Evolutionary conservation across 2,329 filamentous ascomycete genomes (phyloP), one percentile per base, ranked within the genome.

Genomic region (Calonectria ilicicola): DNA sequence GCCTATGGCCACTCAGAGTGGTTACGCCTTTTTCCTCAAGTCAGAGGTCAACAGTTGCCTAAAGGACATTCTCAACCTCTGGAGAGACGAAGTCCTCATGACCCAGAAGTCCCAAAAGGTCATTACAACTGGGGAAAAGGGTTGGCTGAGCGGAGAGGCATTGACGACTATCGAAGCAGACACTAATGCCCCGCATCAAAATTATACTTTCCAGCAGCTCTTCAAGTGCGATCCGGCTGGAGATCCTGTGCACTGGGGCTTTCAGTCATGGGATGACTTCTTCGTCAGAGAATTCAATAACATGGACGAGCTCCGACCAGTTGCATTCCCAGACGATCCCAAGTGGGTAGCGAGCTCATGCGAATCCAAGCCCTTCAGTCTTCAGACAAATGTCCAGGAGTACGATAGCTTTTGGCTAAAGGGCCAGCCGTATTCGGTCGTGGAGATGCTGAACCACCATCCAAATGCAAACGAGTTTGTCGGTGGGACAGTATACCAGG

Each of bases 381-480:
- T 91, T 0, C 83, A 82, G 0, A 81, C 81, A 7, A 75, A 88
- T 23, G 87, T 90, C 56, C 84, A 88, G 29, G 81, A 86, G 0
- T 86, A 87, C n/a, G 90, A 92, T 75, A 81, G 81, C 2, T 94
- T 94, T 83, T 93, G 91, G 91, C 85, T 92, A 72, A 94, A 93
- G 76, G 86, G 85, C 0, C 90, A 93, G 79, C 89, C 90, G 0
- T 94, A 93, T 81, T 92, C 90, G 0, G 80, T 92, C 3, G 74
- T 81, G 0, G 88, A 92, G 76, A 92, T 93, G 89, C 84, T 94
- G 2, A 85, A 85, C 1, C 81, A 88, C 69, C 88, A 92, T 73
- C 73, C 81, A 0, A 77, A 88, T 3, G 82, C 88, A 0, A 76
- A 82, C 6, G 76, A 88, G 1, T 93, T 93, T 74, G 85, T 86